phyloP scores from a whole-genome alignment of 2,329 filamentous ascomycete genomes.

The Hypoxylon sp. region DNA sequence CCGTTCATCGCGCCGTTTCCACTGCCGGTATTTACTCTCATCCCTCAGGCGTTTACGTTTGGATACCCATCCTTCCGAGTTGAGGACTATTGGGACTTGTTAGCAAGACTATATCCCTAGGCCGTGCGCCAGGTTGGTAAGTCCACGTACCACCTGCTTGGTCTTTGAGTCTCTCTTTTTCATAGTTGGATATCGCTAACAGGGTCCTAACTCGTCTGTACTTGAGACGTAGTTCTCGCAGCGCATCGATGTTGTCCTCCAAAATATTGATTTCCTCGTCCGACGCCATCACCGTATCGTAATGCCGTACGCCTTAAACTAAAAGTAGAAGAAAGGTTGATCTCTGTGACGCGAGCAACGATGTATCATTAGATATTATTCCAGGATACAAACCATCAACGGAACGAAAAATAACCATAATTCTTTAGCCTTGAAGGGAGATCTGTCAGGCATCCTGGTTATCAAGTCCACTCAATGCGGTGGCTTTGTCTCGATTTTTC shows the following conservation, averaged over 20 bases:
- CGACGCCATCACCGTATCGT: slow-evolving; percentile 9
- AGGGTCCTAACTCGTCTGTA: slow-evolving; percentile 12
- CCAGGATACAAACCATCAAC: neutral
- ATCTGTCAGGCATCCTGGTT: slow-evolving; percentile 26
- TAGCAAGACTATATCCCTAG: slow-evolving; percentile 7
- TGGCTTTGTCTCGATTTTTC: slow-evolving; percentile 36
- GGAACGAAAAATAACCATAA: slow-evolving; percentile 5
- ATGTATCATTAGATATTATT: no score
- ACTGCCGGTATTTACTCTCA: slow-evolving; percentile 9
- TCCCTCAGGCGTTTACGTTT: slow-evolving; percentile 15
- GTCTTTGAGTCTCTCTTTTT: slow-evolving; percentile 7
- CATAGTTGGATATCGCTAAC: slow-evolving; percentile 21
- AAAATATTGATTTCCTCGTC: neutral
- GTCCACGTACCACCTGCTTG: slow-evolving; percentile 26
- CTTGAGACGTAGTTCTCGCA: slow-evolving; percentile 12
- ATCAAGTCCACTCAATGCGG: slow-evolving; percentile 22
- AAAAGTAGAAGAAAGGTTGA: neutral
- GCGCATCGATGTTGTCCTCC: neutral
- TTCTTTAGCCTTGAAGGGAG: neutral
- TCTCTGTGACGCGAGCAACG: neutral
- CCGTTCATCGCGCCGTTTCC: neutral
- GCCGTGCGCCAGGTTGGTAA: neutral
- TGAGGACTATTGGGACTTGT: slow-evolving; percentile 11
- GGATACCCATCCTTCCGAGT: slow-evolving; percentile 15
- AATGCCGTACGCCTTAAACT: neutral